Base-by-base conservation (phyloP, 306 rosid species). In the Parietaria judaica region DNA sequence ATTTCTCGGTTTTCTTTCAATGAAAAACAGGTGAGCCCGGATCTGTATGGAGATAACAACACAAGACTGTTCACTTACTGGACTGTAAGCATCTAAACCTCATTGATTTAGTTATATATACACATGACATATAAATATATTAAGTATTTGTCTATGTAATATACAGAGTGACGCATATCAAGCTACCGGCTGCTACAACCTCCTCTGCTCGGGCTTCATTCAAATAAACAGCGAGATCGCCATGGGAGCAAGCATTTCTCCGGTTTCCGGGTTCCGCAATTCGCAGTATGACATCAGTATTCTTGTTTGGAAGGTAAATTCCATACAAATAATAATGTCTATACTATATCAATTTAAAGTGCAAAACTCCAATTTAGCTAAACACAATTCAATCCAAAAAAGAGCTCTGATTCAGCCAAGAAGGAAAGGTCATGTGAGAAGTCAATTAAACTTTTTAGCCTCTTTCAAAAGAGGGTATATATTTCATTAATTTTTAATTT, bases 151-250 rank as follows among this genome's bases (percentile, higher is more conserved):
- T 5, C 23, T 62, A 14, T 8, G 50, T 57, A 56, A 13, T 51
- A 36, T 62, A 43, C 80, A 94, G 99, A 94, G 97, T 61, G 99
- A 94, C 79, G 99, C 99, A 69, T 94, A 94, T 72, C 99, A 94
- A 84, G 99, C 99, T 50, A 94, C 99, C 1, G 99, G 99, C 34
- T 94, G 99, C 86, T 94, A 94, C 89, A 94, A 94, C 77, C 99
- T 94, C 60, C 94, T 94, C 23, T 94, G 99, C 84, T 94, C 99
- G 0, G 99, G 99, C 57, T 94, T 94, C 57, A 86, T 94, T 78
- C 99, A 94, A 61, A 83, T 94, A 64, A 94, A 85, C 69, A 86
- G 84, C 44, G 76, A 82, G 34, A 86, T 94, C 55, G 95, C 99
- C 44, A 88, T 94, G 99, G 99, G 99, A 31, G 99, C 99, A 35